Conservation (phyloP, 768 basidiomycete species). For the Trametes punicea region DNA sequence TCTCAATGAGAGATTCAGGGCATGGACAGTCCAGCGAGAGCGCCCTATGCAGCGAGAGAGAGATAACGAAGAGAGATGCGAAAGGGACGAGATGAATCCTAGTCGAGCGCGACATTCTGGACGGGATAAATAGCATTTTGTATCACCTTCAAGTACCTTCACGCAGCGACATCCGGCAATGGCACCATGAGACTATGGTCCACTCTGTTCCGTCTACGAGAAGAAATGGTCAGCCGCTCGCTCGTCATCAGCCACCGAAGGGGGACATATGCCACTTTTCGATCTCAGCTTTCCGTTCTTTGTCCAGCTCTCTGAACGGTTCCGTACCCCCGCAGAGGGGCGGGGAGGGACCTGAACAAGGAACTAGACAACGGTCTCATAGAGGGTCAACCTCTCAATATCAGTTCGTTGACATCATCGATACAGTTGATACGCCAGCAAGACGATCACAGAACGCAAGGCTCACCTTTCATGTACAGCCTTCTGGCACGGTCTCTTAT, state of each 20-base stretch:
- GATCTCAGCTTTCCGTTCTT: constrained; percentile 61
- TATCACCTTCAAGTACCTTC: too few relatives aligned
- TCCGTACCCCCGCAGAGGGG: constrained; percentile 33
- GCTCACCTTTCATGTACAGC: constrained; percentile 1
- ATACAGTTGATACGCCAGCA: neutral
- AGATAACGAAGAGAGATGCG: too few relatives aligned
- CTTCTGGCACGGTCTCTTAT: neutral
- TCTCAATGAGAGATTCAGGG: too few relatives aligned
- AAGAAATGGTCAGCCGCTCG: neutral
- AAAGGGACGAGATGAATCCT: too few relatives aligned
- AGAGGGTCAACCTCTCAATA: constrained; percentile 28
- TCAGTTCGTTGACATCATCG: constrained; percentile 25
- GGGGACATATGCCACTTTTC: neutral
- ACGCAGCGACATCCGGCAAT: too few relatives aligned
- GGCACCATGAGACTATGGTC: too few relatives aligned
- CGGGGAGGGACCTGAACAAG: constrained; percentile 35
- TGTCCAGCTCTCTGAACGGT: constrained; percentile 40
- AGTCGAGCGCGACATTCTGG: too few relatives aligned
- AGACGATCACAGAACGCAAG: neutral
- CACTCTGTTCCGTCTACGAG: neutral
- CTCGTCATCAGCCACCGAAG: neutral
- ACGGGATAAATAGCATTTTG: too few relatives aligned
- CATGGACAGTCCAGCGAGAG: too few relatives aligned
- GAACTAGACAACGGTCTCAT: constrained; percentile 39
- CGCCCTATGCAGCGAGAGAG: too few relatives aligned